Evolutionary conservation across 345 rosid species (phyloP).

Genomic region (Angophora floribunda): DNA sequence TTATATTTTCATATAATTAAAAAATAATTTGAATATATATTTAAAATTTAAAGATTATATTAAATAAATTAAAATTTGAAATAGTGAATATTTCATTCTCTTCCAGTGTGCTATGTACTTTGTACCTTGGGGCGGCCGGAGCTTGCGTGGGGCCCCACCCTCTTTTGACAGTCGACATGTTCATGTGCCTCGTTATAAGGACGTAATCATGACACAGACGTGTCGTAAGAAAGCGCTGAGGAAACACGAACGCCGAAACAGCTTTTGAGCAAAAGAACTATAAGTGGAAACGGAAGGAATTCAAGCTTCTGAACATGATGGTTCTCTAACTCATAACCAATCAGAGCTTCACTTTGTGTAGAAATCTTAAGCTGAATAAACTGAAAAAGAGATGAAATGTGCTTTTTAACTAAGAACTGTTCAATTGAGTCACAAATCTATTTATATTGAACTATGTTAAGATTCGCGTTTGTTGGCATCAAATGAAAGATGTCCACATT

Average conservation of each 20-base stretch:
- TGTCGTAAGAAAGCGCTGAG: neutral
- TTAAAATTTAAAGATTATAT: too few species aligned
- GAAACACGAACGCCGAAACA: neutral
- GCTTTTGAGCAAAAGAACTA: neutral
- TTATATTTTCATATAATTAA: too few species aligned
- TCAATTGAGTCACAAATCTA: too few species aligned
- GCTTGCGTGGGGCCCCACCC: neutral
- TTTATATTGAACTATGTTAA: neutral
- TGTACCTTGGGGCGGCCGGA: neutral
- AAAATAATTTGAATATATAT: accelerated
- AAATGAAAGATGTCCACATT: neutral
- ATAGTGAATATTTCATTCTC: too few species aligned
- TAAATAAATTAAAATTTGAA: too few species aligned
- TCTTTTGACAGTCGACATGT: neutral
- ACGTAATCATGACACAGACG: neutral
- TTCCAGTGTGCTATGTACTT: neutral
- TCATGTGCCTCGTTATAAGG: neutral
- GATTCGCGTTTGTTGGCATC: neutral
- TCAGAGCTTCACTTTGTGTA: neutral
- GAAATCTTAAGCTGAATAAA: neutral
- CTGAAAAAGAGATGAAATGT: too few species aligned
- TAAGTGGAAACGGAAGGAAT: neutral
- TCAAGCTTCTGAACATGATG: neutral
- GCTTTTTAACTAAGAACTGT: too few species aligned
- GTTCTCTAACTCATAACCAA: neutral